Percentiles rank a stretch among this genome's conserved stretches.
Evolutionary conservation across 257 asterid genomes (phyloP).

Genomic region (Przewalskia tangutica): DNA sequence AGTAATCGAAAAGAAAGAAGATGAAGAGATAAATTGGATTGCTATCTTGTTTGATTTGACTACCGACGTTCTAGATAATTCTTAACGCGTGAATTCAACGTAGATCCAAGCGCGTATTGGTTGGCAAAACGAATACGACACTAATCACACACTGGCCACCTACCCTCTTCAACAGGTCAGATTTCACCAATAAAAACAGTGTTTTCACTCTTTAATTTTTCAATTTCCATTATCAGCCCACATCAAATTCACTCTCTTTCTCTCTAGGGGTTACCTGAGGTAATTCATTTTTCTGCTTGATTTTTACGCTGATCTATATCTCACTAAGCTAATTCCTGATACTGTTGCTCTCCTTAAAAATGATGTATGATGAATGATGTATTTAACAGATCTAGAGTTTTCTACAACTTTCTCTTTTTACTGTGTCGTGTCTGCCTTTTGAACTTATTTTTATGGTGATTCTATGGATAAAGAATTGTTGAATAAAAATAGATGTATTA

Average conservation of each 20-base stretch:
- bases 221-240: too few relatives aligned
- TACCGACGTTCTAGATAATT: not conserved
- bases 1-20: too few relatives aligned
- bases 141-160: not conserved
- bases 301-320: too few relatives aligned
- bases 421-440: not conserved
- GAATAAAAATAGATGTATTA: not conserved
- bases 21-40: not conserved
- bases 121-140: not conserved
- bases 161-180: not conserved
- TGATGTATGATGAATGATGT: too few relatives aligned
- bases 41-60: not conserved
- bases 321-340: too few relatives aligned
- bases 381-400: constrained; percentile 4
- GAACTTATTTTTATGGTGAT: not conserved
- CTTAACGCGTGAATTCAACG: not conserved
- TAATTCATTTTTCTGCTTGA: not conserved
- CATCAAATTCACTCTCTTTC: not conserved
- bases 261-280: constrained; percentile 11
- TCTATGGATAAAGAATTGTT: not conserved
- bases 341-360: too few relatives aligned
- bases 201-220: too few relatives aligned
- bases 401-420: not conserved
- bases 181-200: too few relatives aligned
- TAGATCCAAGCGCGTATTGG: not conserved